A percentile compares a stretch with the other conserved stretches of the same genome.
These are phyloP conservation scores for Zygosaccharomyces sapae DNA, from an alignment of 1,139 yeast species.

Conservation along the genomic window DNA sequence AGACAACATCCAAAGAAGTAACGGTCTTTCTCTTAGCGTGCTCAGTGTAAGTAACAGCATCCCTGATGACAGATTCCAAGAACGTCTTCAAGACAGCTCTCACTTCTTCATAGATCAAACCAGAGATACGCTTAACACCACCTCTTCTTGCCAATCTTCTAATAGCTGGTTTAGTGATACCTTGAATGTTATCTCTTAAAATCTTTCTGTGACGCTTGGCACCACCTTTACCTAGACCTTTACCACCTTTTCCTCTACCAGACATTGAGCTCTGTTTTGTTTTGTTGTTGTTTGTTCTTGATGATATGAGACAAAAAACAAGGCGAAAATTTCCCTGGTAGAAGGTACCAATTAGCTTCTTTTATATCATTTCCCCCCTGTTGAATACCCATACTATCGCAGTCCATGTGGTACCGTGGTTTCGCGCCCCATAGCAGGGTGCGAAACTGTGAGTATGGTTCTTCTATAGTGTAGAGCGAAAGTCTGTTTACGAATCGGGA, in stretches of 20 bases:
- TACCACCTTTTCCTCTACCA: slow-evolving; percentile 99
- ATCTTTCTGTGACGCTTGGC: slow-evolving; percentile 99
- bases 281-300: slow-evolving; percentile 10
- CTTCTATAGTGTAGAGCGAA: slow-evolving; percentile 13
- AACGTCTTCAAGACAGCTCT: slow-evolving; percentile 94
- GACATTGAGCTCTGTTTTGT: slow-evolving; percentile 54
- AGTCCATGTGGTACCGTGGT: slow-evolving; percentile 8
- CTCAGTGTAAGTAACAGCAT: slow-evolving; percentile 98
- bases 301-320: neutral
- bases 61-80: slow-evolving; percentile 96
- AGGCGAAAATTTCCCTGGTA: no score
- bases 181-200: slow-evolving; percentile 98
- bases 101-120: slow-evolving; percentile 97
- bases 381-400: slow-evolving; percentile 12
- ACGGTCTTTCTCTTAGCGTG: slow-evolving; percentile 99
- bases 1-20: slow-evolving; percentile 96
- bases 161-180: slow-evolving; percentile 99
- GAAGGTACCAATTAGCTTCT: slow-evolving; percentile 69
- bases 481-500: slow-evolving; percentile 8
- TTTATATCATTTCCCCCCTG: slow-evolving; percentile 3
- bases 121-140: slow-evolving; percentile 99
- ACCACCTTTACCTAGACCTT: slow-evolving; percentile 99
- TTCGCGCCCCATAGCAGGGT: slow-evolving; percentile 12
- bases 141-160: slow-evolving; percentile 99
- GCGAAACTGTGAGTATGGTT: slow-evolving; percentile 16